Conservation (phyloP, 1,284 basidiomycete species). For the Ustilago esculenta region DNA sequence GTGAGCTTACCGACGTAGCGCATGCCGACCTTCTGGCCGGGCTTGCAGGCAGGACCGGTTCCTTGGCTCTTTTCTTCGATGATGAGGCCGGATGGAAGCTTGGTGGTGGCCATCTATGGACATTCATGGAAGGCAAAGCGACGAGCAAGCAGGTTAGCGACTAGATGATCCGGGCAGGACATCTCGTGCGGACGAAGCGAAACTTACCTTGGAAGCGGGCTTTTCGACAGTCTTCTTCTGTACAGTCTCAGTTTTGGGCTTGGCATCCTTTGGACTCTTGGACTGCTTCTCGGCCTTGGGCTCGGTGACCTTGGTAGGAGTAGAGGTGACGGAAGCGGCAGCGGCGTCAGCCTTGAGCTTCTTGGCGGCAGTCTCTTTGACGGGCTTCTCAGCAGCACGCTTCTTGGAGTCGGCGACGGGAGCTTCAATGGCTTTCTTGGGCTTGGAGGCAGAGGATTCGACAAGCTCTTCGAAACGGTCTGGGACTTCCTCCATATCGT, state of each 20-base stretch:
- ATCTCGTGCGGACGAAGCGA: too few relatives aligned
- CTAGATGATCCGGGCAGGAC: too few relatives aligned
- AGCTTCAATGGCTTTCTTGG: conserved; percentile 40
- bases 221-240: conserved; percentile 52
- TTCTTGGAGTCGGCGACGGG: conserved; percentile 71
- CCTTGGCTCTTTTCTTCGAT: conserved; percentile 82
- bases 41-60: conserved; percentile 82
- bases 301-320: conserved; percentile 68
- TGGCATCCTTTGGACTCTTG: conserved; percentile 44
- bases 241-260: conserved; percentile 43
- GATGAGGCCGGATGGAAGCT: conserved; percentile 79
- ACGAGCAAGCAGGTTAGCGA: too few relatives aligned
- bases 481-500: conserved; percentile 52
- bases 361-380: conserved; percentile 70
- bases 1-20: conserved; percentile 88
- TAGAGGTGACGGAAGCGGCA: conserved; percentile 53
- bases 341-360: conserved; percentile 73
- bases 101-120: conserved; percentile 66
- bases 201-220: conserved; percentile 15
- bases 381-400: conserved; percentile 72
- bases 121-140: background rate
- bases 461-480: conserved; percentile 52
- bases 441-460: conserved; percentile 23
- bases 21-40: conserved; percentile 84
- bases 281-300: conserved; percentile 63